A percentile compares a stretch with the other conserved stretches of the same genome.
phyloP scores from a whole-genome alignment of 1,139 yeast species.

The Blastobotrys malaysiensis region DNA sequence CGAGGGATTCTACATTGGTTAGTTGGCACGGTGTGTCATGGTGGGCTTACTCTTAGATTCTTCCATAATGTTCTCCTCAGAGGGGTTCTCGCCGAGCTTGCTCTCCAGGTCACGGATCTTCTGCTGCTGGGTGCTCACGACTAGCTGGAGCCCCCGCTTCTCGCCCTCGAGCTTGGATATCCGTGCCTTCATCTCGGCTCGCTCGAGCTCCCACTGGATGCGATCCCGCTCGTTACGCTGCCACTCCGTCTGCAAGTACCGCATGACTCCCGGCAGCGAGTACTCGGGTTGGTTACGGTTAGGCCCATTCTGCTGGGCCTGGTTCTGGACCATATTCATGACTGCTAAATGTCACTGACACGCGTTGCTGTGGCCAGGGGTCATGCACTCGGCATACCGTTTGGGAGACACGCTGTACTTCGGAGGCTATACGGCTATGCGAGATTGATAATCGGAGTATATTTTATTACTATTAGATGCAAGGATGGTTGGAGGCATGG shows the following conservation, averaged over 20 bases:
- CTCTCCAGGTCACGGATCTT: conserved; percentile 27
- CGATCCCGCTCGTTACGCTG: conserved; percentile 51
- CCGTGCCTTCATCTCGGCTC: conserved; percentile 47
- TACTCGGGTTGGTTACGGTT: conserved; percentile 28
- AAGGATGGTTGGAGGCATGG: too few relatives aligned
- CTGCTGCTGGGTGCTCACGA: conserved; percentile 27
- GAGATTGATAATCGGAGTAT: too few relatives aligned
- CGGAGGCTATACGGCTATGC: too few relatives aligned
- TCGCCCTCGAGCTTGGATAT: conserved; percentile 39
- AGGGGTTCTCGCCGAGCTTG: conserved; percentile 5
- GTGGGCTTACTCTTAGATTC: neutral
- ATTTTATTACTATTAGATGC: too few relatives aligned
- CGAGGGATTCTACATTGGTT: conserved; percentile 13
- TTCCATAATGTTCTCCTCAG: neutral
- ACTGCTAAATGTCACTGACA: neutral
- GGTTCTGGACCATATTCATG: neutral
- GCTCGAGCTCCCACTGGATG: conserved; percentile 51
- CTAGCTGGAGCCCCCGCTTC: conserved; percentile 31
- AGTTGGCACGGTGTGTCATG: conserved; percentile 1
- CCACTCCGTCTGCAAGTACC: conserved; percentile 53
- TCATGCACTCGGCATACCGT: too few relatives aligned
- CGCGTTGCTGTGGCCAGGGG: neutral
- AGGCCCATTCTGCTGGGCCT: conserved; percentile 6
- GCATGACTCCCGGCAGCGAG: conserved; percentile 47
- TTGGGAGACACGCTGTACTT: too few relatives aligned